phyloP scores from a whole-genome alignment of 345 rosid species.

The Brassica cretica region DNA sequence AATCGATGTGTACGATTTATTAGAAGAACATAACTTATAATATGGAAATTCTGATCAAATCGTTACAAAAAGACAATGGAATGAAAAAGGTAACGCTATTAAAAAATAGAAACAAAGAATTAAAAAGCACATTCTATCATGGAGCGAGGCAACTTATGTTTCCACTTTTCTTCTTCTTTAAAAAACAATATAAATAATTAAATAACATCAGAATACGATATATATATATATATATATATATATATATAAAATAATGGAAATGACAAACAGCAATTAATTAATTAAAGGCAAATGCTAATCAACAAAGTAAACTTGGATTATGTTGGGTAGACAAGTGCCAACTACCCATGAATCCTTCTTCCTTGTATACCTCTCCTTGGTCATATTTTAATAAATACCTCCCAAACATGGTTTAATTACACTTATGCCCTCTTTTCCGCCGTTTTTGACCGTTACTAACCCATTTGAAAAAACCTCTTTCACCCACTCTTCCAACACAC shows the following conservation, averaged over 20 bases:
- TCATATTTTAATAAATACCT: slow-evolving; percentile 42
- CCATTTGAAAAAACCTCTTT: slow-evolving; percentile 63
- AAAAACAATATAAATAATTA: background rate
- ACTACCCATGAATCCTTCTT: slow-evolving; percentile 39
- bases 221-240: too few relatives aligned
- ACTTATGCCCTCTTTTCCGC: slow-evolving; percentile 43
- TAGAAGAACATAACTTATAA: background rate
- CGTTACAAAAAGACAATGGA: slow-evolving; percentile 19
- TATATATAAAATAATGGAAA: too few relatives aligned
- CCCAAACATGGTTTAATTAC: slow-evolving; percentile 40
- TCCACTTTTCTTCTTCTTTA: too few relatives aligned
- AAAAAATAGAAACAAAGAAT: slow-evolving; percentile 26
- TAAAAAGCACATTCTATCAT: slow-evolving; percentile 19
- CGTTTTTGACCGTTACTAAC: slow-evolving; percentile 36
- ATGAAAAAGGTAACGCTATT: slow-evolving; percentile 30
- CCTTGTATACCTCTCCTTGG: slow-evolving; percentile 41
- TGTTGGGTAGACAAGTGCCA: slow-evolving; percentile 42
- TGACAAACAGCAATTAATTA: background rate
- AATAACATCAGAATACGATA: too few relatives aligned
- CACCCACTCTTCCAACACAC: slow-evolving; percentile 70
- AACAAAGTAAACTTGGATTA: slow-evolving; percentile 41
- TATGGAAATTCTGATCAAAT: too few relatives aligned
- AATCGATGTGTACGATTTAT: too few relatives aligned
- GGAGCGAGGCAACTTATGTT: too few relatives aligned
- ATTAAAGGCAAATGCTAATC: slow-evolving; percentile 30